Percentiles rank a stretch among this genome's conserved stretches.
Evolutionary conservation across 176 grass and related monocot species (phyloP).

Genomic region (Bothriochloa decipiens): DNA sequence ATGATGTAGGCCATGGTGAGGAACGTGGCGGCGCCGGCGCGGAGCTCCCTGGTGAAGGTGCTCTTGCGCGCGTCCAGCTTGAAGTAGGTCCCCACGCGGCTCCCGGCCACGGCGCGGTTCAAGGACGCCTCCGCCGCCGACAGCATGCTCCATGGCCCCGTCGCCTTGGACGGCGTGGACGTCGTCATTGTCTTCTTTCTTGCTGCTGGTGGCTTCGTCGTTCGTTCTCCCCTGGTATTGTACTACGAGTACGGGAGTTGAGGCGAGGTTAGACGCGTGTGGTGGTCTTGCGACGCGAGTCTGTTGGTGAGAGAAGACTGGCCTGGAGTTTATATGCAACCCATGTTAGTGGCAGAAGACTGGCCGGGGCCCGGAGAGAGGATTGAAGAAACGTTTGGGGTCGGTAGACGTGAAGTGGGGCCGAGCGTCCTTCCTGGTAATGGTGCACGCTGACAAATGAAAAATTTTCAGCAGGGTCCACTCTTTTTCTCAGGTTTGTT

Average conservation of each 20-base stretch:
- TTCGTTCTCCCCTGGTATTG: too few species aligned
- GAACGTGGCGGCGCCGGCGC: conserved; percentile 65
- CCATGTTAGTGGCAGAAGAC: background rate
- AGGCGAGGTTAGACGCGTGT: background rate
- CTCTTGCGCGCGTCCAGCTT: conserved; percentile 69
- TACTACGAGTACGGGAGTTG: too few species aligned
- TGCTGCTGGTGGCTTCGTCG: background rate
- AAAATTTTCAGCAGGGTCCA: conserved; percentile 20
- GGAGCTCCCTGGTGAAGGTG: conserved; percentile 68
- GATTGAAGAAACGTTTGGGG: background rate
- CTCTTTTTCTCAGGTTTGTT: conserved; percentile 3
- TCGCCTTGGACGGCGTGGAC: conserved; percentile 18
- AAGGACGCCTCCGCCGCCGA: conserved; percentile 34
- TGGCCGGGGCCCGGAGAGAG: background rate
- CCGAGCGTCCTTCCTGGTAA: background rate
- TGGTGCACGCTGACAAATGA: background rate
- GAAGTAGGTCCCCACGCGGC: conserved; percentile 53
- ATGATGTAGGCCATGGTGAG: conserved; percentile 79
- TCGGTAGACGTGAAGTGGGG: background rate
- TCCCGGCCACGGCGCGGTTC: conserved; percentile 52
- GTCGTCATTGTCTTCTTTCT: background rate
- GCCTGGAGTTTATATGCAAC: too few species aligned
- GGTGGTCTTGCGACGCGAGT: background rate
- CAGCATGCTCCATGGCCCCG: conserved; percentile 24
- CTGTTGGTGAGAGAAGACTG: background rate